Percentiles rank a stretch among this genome's conserved stretches.
These are phyloP conservation scores for Paspalum notatum DNA, from an alignment of 176 grass and related monocot genomes.

Conservation along the genomic window DNA sequence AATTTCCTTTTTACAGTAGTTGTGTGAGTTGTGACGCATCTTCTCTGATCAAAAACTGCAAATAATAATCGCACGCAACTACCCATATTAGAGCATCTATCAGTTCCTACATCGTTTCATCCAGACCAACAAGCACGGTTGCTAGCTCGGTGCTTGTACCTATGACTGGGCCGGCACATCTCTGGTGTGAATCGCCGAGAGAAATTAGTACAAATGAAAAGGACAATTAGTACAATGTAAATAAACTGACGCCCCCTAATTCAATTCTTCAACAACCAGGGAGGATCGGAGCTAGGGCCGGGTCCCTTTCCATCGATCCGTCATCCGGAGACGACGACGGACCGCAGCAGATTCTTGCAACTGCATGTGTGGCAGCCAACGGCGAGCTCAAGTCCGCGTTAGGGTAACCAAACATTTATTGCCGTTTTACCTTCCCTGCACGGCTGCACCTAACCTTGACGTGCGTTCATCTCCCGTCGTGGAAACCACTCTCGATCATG, in stretches of 20 bases:
- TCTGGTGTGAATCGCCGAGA: too few relatives aligned
- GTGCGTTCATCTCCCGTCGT: slow-evolving; percentile 11
- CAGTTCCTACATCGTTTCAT: too few relatives aligned
- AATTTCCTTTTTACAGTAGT: neutral
- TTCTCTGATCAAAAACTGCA: neutral
- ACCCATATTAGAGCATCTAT: too few relatives aligned
- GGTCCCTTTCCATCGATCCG: slow-evolving; percentile 26
- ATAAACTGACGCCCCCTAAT: too few relatives aligned
- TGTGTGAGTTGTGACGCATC: neutral
- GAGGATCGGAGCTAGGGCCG: too few relatives aligned
- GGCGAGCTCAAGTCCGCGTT: slow-evolving; percentile 33
- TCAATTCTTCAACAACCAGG: slow-evolving; percentile 31
- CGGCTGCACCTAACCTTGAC: slow-evolving; percentile 66
- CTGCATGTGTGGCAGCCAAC: neutral
- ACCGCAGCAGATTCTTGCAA: slow-evolving; percentile 21
- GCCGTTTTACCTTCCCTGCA: slow-evolving; percentile 51
- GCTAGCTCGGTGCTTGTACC: too few relatives aligned
- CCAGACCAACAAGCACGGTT: too few relatives aligned
- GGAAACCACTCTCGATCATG: slow-evolving; percentile 8
- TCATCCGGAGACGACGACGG: neutral
- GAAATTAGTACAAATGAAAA: too few relatives aligned
- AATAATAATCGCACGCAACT: too few relatives aligned
- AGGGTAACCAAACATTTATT: slow-evolving; percentile 42
- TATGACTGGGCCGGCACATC: too few relatives aligned
- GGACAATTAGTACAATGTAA: too few relatives aligned